Evolutionary conservation across 2,329 filamentous ascomycete genomes (phyloP).

Genomic region (Clonostachys sp.): DNA sequence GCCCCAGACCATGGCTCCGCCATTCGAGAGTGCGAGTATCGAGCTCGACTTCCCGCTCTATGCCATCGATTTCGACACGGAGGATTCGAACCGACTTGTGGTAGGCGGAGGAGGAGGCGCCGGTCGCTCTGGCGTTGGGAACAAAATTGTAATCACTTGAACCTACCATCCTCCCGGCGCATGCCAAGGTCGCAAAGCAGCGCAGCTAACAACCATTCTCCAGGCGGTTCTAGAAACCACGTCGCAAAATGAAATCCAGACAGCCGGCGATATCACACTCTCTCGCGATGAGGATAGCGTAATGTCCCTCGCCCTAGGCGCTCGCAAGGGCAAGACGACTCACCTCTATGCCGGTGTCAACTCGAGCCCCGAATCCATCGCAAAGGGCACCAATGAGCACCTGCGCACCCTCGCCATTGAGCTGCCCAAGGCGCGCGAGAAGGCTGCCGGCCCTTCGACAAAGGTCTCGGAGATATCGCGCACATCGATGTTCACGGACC

Average conservation of each 20-base stretch:
- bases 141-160: conserved; percentile 67
- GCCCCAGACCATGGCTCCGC: conserved; percentile 22
- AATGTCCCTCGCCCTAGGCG: conserved; percentile 71
- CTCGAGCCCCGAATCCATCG: conserved; percentile 66
- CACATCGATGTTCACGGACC: conserved; percentile 44
- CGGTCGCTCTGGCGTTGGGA: conserved; percentile 74
- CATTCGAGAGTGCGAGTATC: conserved; percentile 51
- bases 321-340: conserved; percentile 49
- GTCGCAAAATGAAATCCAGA: conserved; percentile 55
- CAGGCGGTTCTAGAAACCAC: conserved; percentile 71
- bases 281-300: conserved; percentile 86
- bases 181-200: conserved; percentile 1
- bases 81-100: conserved; percentile 69
- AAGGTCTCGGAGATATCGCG: conserved; percentile 49
- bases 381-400: conserved; percentile 77
- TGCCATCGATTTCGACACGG: conserved; percentile 81
- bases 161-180: neutral
- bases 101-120: conserved; percentile 87
- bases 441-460: conserved; percentile 15
- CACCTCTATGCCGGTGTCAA: conserved; percentile 74
- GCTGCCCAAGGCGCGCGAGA: conserved; percentile 21
- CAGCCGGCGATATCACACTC: conserved; percentile 70
- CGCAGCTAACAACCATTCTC: conserved; percentile 2
- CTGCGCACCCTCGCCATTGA: conserved; percentile 70
- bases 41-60: conserved; percentile 81